Percentiles rank a stretch among this genome's conserved stretches.
phyloP scores from a whole-genome alignment of 1,284 basidiomycete genomes.

The Trametes hirsuta region DNA sequence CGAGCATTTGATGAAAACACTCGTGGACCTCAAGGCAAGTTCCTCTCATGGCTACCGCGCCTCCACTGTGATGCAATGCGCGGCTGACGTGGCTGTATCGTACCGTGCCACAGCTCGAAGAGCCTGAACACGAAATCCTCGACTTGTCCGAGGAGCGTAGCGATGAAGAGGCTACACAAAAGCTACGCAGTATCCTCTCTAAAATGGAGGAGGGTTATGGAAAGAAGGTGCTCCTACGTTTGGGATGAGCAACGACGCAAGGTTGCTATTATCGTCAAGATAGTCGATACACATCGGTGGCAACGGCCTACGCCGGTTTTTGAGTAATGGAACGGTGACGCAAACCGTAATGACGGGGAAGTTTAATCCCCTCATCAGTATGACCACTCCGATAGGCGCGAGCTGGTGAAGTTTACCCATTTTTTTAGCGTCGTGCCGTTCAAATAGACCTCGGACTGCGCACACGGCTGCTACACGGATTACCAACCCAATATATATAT shows the following conservation, averaged over 20 bases:
- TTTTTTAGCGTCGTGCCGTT: no score
- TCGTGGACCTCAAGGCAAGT: constrained; percentile 58
- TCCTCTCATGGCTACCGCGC: background rate
- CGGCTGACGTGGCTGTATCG: constrained; percentile 9
- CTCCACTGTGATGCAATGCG: background rate
- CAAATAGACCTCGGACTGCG: no score
- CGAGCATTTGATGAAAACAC: constrained; percentile 50
- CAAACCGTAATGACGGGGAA: no score
- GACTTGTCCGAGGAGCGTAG: constrained; percentile 49
- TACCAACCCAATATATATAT: constrained; percentile 24
- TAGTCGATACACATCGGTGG: no score
- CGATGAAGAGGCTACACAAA: constrained; percentile 55
- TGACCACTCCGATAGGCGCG: no score
- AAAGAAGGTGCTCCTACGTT: constrained; percentile 71
- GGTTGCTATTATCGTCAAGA: no score
- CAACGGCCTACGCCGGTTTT: no score
- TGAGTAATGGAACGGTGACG: no score
- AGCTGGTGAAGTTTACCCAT: no score
- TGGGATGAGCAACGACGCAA: constrained; percentile 39
- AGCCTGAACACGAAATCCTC: constrained; percentile 70
- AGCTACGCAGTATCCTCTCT: constrained; percentile 51
- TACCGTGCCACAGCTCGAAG: constrained; percentile 51
- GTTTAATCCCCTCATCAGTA: no score
- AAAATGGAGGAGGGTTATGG: constrained; percentile 60
- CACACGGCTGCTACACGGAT: background rate